Base-by-base conservation (phyloP, 2,329 filamentous ascomycete species). In the Cercospora sesami region DNA sequence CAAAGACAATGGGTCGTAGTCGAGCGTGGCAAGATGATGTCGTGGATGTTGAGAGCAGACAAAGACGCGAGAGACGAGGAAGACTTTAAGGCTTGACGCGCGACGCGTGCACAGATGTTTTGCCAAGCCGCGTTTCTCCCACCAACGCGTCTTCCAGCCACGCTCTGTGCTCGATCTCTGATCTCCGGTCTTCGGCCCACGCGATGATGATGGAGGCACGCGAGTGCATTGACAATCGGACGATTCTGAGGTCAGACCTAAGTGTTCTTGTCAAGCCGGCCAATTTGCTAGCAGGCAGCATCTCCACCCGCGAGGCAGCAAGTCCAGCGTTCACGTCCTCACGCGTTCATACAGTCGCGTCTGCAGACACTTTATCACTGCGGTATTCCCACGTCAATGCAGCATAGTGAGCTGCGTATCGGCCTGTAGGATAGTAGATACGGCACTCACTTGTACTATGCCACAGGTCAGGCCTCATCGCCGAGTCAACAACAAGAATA, bases 41-140 rank as follows among this genome's bases (percentile, higher is more conserved):
- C 64, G 63, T 53, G 31, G 36, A 51, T 60, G 48, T n/a, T 60
- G 31, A 39, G 55, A 60, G 31, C 28, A 53, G 55, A 70, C 60
- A 70, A 70, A 70, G 68, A 66, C 61, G 58, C 31, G 51, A 59
- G 64, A 60, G 64, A 65, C 48, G 48, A 39, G 30, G 51, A 53
- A 33, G 45, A 65, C 63, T 51, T 65, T 65, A 65, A 65, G 63
- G 36, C 31, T 21, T 28, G 39, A 51, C 55, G 63, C 62, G 62
- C 53, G 53, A 51, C 36, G 63, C 63, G 63, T 60, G 55, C 63
- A 60, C 55, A 28, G 61, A 55, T 45, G 39, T 51, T 65, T 65
- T 48, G 55, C 63, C 63, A 55, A 65, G 63, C 14, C 31, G 26
- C 31, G 60, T 30, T 51, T 45, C 57, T 42, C 60, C 60, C 30